phyloP scores from a whole-genome alignment of 179 eudicot genomes.

The Pouteria campechiana region DNA sequence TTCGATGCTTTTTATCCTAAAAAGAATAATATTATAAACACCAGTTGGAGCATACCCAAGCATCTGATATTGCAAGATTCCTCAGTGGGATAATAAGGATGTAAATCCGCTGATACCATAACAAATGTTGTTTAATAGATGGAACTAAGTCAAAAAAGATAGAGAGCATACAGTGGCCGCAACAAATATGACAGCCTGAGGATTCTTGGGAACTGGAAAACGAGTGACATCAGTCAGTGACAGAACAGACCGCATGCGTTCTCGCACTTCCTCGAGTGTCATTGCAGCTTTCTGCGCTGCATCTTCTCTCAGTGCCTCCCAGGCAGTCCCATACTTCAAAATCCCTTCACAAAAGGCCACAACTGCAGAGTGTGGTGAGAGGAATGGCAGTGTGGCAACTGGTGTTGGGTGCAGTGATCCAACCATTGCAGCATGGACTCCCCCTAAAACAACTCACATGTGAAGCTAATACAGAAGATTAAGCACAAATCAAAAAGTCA shows the following conservation, averaged over 20 bases:
- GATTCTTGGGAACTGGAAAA: constrained; percentile 91
- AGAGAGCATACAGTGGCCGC: constrained; percentile 83
- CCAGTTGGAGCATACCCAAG: too few relatives aligned
- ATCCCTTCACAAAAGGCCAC: constrained; percentile 98
- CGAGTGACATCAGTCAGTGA: constrained; percentile 95
- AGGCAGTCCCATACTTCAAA: constrained; percentile 85
- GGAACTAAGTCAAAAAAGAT: neutral
- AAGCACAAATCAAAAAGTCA: too few relatives aligned
- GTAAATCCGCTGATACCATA: too few relatives aligned
- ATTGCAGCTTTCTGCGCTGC: constrained; percentile 35
- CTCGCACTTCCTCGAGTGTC: constrained; percentile 84
- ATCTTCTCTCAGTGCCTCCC: constrained; percentile 92
- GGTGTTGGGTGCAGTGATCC: constrained; percentile 92
- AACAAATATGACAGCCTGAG: constrained; percentile 75
- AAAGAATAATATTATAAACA: too few relatives aligned
- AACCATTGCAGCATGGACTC: constrained; percentile 99
- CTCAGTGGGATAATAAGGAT: too few relatives aligned
- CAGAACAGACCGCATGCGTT: constrained; percentile 73
- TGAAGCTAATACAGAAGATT: too few relatives aligned
- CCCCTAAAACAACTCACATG: too few relatives aligned
- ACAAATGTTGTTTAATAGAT: too few relatives aligned
- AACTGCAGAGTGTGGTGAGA: constrained; percentile 95
- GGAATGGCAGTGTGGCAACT: constrained; percentile 87
- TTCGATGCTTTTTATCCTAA: too few relatives aligned
- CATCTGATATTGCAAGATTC: too few relatives aligned